Evolutionary conservation across 345 rosid genomes (phyloP).

Genomic region (Eucalyptus cladocalyx): DNA sequence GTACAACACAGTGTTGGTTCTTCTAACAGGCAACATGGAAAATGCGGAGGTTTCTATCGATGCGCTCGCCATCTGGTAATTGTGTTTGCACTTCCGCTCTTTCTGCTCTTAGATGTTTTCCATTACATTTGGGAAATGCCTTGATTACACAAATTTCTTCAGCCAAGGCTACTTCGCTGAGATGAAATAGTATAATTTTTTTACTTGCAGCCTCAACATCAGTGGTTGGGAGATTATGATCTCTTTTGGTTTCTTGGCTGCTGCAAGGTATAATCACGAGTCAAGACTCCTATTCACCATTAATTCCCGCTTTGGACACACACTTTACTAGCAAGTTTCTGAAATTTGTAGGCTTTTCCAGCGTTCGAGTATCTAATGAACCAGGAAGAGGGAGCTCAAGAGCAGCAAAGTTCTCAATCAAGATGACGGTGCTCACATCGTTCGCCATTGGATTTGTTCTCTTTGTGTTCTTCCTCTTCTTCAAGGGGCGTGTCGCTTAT

Average conservation of each 20-base stretch:
- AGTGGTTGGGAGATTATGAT: slow-evolving; percentile 82
- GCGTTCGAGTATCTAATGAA: slow-evolving; percentile 87
- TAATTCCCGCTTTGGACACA: neutral
- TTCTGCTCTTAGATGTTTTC: neutral
- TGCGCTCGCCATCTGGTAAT: slow-evolving; percentile 76
- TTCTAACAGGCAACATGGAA: slow-evolving; percentile 52
- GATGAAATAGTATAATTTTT: neutral
- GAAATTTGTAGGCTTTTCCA: neutral
- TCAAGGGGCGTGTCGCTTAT: slow-evolving; percentile 47
- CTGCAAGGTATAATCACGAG: slow-evolving; percentile 33
- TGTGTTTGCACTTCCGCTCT: neutral
- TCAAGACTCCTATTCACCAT: neutral
- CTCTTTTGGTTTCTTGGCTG: slow-evolving; percentile 66
- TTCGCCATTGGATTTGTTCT: slow-evolving; percentile 35
- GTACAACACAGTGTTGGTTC: slow-evolving; percentile 70
- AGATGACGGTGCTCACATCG: slow-evolving; percentile 25
- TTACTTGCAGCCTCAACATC: slow-evolving; percentile 40
- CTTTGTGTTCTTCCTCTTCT: slow-evolving; percentile 31
- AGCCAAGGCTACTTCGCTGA: neutral
- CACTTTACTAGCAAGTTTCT: neutral
- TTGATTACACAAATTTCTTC: neutral
- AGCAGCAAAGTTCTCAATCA: slow-evolving; percentile 43
- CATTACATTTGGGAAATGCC: neutral
- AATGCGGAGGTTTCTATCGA: slow-evolving; percentile 64
- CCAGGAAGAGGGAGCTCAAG: slow-evolving; percentile 47